These are phyloP conservation scores for Neurospora sp. DNA, from an alignment of 495 filamentous ascomycete species.

Conservation along the genomic window DNA sequence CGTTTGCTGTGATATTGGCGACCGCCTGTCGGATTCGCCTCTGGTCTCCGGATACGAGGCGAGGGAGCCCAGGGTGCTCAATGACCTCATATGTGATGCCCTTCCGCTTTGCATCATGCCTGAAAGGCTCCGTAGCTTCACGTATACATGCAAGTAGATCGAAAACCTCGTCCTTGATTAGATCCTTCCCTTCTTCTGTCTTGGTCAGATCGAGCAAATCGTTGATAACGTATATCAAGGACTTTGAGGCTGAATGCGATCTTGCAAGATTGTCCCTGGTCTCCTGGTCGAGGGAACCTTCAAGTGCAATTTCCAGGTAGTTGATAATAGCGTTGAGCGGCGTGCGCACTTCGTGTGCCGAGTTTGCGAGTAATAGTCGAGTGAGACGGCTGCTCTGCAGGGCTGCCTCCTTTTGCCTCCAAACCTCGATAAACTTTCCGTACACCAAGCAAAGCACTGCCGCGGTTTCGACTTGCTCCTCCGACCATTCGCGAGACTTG, in stretches of 20 bases:
- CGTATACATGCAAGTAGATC: slow-evolving; percentile 60
- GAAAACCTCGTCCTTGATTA: slow-evolving; percentile 76
- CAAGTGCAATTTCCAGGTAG: slow-evolving; percentile 86
- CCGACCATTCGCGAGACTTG: slow-evolving; percentile 65
- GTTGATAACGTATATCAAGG: slow-evolving; percentile 91
- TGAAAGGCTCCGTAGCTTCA: slow-evolving; percentile 68
- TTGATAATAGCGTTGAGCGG: slow-evolving; percentile 96
- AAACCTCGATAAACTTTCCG: slow-evolving; percentile 73
- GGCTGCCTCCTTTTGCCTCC: slow-evolving; percentile 83
- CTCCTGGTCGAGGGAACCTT: slow-evolving; percentile 70
- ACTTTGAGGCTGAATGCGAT: slow-evolving; percentile 93
- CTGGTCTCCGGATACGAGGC: slow-evolving; percentile 66
- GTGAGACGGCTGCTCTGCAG: slow-evolving; percentile 76
- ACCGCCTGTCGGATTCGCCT: slow-evolving; percentile 70
- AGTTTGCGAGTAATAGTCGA: slow-evolving; percentile 73
- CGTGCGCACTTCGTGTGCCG: slow-evolving; percentile 89
- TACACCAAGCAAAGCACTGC: slow-evolving; percentile 86
- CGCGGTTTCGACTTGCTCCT: slow-evolving; percentile 72
- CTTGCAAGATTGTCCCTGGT: slow-evolving; percentile 78
- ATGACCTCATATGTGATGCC: slow-evolving; percentile 56
- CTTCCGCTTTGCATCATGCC: slow-evolving; percentile 66
- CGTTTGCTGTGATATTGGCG: slow-evolving; percentile 75
- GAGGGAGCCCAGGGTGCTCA: slow-evolving; percentile 59
- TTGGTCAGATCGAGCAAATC: slow-evolving; percentile 90
- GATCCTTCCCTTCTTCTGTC: slow-evolving; percentile 67